These are phyloP conservation scores for Aphanomyces cochlioides DNA, from an alignment of 352 stramenopile species.

Conservation along the genomic window DNA sequence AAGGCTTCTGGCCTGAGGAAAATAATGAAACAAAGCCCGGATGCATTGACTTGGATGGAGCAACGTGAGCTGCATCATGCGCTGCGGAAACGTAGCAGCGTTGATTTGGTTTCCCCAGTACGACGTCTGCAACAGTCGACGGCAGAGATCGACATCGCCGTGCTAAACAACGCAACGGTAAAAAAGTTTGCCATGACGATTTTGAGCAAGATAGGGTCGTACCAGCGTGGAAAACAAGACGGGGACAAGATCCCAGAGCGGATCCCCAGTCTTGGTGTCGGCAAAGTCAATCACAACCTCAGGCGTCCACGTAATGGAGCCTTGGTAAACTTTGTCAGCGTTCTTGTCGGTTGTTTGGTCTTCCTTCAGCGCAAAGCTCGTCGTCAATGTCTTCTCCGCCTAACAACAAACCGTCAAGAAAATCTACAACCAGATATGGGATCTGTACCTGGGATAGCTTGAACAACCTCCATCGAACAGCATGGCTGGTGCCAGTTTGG, in stretches of 20 bases:
- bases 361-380: background rate
- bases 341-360: conserved; percentile 5
- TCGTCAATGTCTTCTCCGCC: background rate
- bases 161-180: conserved; percentile 44
- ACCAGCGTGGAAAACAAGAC: conserved; percentile 79
- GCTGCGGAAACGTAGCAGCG: conserved; percentile 32
- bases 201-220: conserved; percentile 25
- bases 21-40: conserved; percentile 67
- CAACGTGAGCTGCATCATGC: conserved; percentile 64
- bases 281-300: conserved; percentile 83
- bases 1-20: conserved; percentile 40
- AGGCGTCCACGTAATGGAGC: conserved; percentile 51
- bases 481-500: background rate
- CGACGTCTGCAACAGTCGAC: conserved; percentile 45
- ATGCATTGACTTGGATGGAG: conserved; percentile 68
- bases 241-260: conserved; percentile 80
- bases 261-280: conserved; percentile 80
- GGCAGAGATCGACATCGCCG: conserved; percentile 59
- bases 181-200: background rate
- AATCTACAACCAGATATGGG: background rate
- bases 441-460: conserved; percentile 4
- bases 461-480: background rate
- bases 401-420: background rate
- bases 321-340: conserved; percentile 41
- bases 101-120: conserved; percentile 59